Percentiles rank a stretch among this genome's conserved stretches.
These are phyloP conservation scores for Syncephalastrum contaminatum DNA, from an alignment of 371 early-diverging fungal genomes.

Conservation along the genomic window DNA sequence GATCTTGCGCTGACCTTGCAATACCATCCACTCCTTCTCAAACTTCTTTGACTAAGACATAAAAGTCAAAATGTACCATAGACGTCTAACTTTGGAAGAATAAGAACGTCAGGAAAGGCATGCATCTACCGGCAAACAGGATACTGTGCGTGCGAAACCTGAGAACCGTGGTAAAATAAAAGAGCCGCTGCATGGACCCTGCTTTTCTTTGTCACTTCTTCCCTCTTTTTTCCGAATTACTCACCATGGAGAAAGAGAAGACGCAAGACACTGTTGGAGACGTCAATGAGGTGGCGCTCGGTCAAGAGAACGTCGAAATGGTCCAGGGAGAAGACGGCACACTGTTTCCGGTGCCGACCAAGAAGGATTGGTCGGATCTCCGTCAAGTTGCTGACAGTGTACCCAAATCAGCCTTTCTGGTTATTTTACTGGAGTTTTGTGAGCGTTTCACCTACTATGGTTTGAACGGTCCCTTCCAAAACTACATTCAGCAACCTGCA, in stretches of 20 bases:
- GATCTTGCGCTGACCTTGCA: not conserved
- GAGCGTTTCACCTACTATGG: constrained; percentile 80
- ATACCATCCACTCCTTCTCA: no score
- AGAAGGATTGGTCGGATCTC: constrained; percentile 43
- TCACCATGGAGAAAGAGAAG: constrained; percentile 3
- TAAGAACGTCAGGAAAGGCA: no score
- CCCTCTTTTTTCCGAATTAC: no score
- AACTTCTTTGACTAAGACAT: no score
- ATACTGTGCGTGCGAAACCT: no score
- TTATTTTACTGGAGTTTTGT: constrained; percentile 74
- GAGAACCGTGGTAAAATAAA: no score
- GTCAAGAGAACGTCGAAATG: not conserved
- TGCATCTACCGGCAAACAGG: no score
- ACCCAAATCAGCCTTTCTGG: constrained; percentile 55
- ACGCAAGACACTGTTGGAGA: no score
- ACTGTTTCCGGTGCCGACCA: constrained; percentile 40
- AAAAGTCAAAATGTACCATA: no score
- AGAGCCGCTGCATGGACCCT: no score
- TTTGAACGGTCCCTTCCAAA: constrained; percentile 59
- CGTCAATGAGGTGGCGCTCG: not conserved
- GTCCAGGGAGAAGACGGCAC: constrained; percentile 7
- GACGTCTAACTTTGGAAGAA: no score
- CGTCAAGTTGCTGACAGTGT: constrained; percentile 53
- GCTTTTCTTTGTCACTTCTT: no score
- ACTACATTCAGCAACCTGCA: constrained; percentile 57